phyloP scores from a whole-genome alignment of 78 protist species.

The Dictyostelium firmibasis region DNA sequence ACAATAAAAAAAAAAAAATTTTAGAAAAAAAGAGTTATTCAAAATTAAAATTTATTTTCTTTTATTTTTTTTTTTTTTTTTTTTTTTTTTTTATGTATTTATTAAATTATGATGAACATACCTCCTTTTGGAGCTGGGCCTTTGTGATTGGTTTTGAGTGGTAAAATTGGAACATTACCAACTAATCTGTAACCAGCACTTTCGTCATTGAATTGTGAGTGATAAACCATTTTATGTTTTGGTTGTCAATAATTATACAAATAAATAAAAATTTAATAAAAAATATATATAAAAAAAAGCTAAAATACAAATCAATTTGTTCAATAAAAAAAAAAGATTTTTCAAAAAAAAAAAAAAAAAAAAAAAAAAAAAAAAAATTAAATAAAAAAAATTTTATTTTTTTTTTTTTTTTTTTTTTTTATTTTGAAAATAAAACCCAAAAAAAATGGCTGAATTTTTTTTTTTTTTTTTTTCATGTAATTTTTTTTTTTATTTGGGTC shows the following conservation, averaged over 20 bases:
- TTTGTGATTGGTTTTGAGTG: slow-evolving; percentile 79
- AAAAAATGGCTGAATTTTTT: neutral
- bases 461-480: too few relatives aligned
- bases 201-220: slow-evolving; percentile 73
- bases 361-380: too few relatives aligned
- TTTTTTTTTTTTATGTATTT: neutral
- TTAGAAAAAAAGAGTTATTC: neutral
- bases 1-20: neutral
- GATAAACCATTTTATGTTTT: slow-evolving; percentile 54
- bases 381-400: too few relatives aligned
- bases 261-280: neutral
- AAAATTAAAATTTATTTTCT: neutral
- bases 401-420: too few relatives aligned
- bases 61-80: neutral
- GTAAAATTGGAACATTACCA: slow-evolving; percentile 79
- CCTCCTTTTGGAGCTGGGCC: slow-evolving; percentile 86
- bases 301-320: neutral
- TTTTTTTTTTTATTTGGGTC: too few relatives aligned
- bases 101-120: slow-evolving; percentile 23
- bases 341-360: too few relatives aligned
- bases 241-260: neutral
- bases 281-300: neutral
- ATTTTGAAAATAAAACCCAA: too few relatives aligned
- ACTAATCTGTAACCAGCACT: slow-evolving; percentile 31
- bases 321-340: neutral